Conservation (phyloP, 768 basidiomycete genomes). For the Leccinum rimulosum region DNA sequence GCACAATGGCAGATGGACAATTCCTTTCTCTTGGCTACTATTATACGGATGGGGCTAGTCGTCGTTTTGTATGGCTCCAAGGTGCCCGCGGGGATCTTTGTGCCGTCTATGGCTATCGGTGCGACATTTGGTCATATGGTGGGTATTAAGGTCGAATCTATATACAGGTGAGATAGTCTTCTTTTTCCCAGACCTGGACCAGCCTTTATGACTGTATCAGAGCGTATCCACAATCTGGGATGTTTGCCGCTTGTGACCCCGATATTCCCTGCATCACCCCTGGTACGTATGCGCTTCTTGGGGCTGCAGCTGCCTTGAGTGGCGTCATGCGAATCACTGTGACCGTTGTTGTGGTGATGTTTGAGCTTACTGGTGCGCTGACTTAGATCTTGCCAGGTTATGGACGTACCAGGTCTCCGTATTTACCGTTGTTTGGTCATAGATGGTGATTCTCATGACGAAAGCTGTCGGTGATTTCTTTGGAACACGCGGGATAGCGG, state of each 20-base stretch:
- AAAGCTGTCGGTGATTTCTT: constrained; percentile 96
- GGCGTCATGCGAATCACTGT: constrained; percentile 98
- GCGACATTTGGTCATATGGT: constrained; percentile 97
- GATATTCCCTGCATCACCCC: constrained; percentile 97
- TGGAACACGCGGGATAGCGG: constrained; percentile 91
- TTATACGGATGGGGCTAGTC: constrained; percentile 83
- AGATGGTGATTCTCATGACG: constrained; percentile 96
- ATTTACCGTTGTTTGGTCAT: constrained; percentile 13
- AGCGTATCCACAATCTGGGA: constrained; percentile 77
- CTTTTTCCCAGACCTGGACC: background rate
- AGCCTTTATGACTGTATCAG: constrained; percentile 37
- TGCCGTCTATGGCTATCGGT: constrained; percentile 98
- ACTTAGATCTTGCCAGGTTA: constrained; percentile 84
- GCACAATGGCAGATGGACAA: constrained; percentile 95
- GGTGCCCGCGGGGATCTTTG: constrained; percentile 97
- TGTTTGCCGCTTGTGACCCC: constrained; percentile 87
- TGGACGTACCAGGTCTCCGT: constrained; percentile 4
- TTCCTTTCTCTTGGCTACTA: constrained; percentile 86
- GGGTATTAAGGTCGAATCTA: constrained; percentile 92
- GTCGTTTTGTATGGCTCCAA: constrained; percentile 94
- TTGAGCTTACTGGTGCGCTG: constrained; percentile 94
- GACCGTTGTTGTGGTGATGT: constrained; percentile 99
- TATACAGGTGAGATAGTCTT: constrained; percentile 68
- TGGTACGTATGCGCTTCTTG: constrained; percentile 96
- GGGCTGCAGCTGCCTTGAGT: constrained; percentile 93